Conservation (phyloP, 306 rosid species). For the Ammopiptanthus mongolicus region DNA sequence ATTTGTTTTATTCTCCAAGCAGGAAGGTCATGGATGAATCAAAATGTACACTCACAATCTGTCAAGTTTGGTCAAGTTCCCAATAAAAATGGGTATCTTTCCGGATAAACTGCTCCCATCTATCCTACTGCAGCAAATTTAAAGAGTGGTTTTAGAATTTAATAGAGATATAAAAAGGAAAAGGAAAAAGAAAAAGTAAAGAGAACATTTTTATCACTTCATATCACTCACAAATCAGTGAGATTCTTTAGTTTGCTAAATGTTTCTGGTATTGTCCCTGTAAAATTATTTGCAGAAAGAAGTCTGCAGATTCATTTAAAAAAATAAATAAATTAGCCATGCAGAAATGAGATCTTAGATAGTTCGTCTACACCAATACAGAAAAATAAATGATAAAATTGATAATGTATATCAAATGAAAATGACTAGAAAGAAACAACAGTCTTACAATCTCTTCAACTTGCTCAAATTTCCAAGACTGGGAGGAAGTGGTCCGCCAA, state of each 20-base stretch:
- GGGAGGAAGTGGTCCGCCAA: constrained; percentile 61
- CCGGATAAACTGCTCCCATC: constrained; percentile 71
- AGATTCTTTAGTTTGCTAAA: constrained; percentile 53
- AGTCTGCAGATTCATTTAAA: constrained; percentile 37
- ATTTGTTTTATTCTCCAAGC: background rate
- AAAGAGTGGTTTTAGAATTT: constrained; percentile 6
- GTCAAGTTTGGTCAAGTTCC: constrained; percentile 58
- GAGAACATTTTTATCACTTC: background rate
- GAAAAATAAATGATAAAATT: background rate
- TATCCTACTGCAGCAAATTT: constrained; percentile 56
- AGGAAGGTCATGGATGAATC: background rate
- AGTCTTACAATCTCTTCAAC: constrained; percentile 58
- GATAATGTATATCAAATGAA: background rate
- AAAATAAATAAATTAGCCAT: background rate
- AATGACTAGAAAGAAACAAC: background rate
- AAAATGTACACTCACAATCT: constrained; percentile 52
- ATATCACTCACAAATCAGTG: constrained; percentile 56
- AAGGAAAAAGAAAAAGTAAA: background rate
- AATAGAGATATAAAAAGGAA: background rate
- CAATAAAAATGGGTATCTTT: constrained; percentile 61
- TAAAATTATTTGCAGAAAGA: constrained; percentile 63
- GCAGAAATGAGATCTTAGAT: background rate
- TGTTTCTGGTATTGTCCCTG: constrained; percentile 59
- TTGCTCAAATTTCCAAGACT: constrained; percentile 51
- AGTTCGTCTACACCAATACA: background rate